These are phyloP conservation scores for Dinochytrium kinnereticum DNA, from an alignment of 371 early-diverging fungal species.

Conservation along the genomic window DNA sequence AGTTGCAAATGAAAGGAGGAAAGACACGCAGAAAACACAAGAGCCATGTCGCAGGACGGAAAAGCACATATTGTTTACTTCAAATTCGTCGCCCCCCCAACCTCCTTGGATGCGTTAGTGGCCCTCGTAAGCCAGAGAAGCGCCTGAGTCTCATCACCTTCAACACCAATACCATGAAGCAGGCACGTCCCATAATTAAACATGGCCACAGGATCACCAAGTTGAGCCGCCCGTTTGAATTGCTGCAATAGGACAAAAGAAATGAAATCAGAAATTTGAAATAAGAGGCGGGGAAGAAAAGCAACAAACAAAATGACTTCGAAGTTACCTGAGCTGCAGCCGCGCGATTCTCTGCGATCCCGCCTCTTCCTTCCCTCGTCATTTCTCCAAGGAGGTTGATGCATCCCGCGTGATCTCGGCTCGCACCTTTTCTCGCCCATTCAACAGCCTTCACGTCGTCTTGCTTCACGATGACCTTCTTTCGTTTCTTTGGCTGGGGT, in stretches of 20 bases:
- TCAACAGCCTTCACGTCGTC: constrained; percentile 11
- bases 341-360: background rate
- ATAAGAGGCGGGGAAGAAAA: no score
- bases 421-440: background rate
- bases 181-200: constrained; percentile 9
- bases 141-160: constrained; percentile 15
- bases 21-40: no score
- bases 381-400: constrained; percentile 5
- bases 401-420: background rate
- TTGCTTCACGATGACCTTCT: constrained; percentile 6
- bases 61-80: no score
- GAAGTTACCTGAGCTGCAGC: constrained; percentile 2
- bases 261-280: background rate
- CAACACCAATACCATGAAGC: constrained; percentile 10
- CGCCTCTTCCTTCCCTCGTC: constrained; percentile 3
- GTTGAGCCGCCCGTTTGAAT: background rate
- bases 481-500: background rate
- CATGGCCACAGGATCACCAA: constrained; percentile 17
- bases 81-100: background rate
- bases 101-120: background rate
- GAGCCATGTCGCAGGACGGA: no score
- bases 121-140: constrained; percentile 18
- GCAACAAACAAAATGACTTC: no score
- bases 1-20: no score
- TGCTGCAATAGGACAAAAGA: constrained; percentile 2